Evolutionary conservation across 495 filamentous ascomycete genomes (phyloP), one percentile per base, ranked within the genome.

Genomic region (Hypoxylon cercidicola): DNA sequence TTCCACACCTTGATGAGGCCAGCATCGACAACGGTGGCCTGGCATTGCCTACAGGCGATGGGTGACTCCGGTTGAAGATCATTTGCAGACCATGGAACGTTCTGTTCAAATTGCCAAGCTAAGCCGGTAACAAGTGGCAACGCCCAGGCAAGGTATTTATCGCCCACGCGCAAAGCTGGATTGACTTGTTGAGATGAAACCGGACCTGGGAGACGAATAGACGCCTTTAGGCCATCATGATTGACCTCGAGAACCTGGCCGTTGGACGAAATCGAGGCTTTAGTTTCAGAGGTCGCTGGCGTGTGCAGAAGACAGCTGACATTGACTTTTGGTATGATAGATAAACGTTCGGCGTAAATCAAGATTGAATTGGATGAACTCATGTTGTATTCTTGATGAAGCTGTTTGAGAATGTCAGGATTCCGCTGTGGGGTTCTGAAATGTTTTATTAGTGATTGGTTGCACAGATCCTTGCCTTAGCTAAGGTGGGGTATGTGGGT

Each of bases 281-380:
- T 79, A 16, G 88, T 86, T 21, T 70, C 71, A 15, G 62, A 47
- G 32, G 75, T 78, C 18, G 79, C 71, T 2, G 79, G 75, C 2
- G 83, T 82, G 12, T 83, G 80, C 2, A 95, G 79, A 0, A 88
- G 87, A 4, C 88, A 86, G 59, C 88, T 89, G 16, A 96, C 77
- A 3, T 90, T 91, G 43, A 96, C 82, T 74, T 93, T 91, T 11
- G 89, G 88, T 66, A 99, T 96, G 71, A 97, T 92, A 59, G 87
- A 81, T 4, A 97, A 83, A 0, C 95, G 85, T 81, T 99, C 95
- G 13, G 93, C 92, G 71, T 97, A 93, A 16, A 97, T 79, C 47
- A 81, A 77, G 16, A 87, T 72, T 21, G 35, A 25, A 18, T 64
- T 41, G 20, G 72, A 32, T 43, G 40, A 11, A 39, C 63, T 51